Evolutionary conservation across 306 rosid genomes (phyloP).

Genomic region (Casuarina glauca): DNA sequence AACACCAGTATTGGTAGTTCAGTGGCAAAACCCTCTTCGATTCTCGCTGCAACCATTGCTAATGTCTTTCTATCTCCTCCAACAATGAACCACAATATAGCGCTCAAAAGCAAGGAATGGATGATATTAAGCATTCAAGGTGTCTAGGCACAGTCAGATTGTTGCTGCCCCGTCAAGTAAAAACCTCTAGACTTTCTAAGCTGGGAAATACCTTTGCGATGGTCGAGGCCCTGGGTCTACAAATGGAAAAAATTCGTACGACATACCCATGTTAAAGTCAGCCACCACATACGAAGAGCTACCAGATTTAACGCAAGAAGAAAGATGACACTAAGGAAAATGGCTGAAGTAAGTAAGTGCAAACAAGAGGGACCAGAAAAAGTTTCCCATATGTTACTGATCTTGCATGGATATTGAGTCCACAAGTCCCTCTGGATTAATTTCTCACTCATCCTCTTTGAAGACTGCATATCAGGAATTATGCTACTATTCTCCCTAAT

Average conservation of each 20-base stretch:
- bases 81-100: no score
- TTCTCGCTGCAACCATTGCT: no score
- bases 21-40: no score
- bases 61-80: no score
- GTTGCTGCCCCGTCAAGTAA: constrained; percentile 26
- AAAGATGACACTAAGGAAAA: not conserved
- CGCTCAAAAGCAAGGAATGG: no score
- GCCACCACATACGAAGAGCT: not conserved
- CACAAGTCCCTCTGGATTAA: constrained; percentile 70
- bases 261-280: not conserved
- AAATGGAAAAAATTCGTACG: not conserved
- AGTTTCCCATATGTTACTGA: not conserved
- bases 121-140: not conserved
- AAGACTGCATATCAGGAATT: constrained; percentile 25
- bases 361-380: not conserved
- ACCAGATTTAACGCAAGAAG: not conserved
- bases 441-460: constrained; percentile 36
- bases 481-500: constrained; percentile 35
- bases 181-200: constrained; percentile 47
- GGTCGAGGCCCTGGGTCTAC: constrained; percentile 84
- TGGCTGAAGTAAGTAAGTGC: not conserved
- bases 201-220: constrained; percentile 67
- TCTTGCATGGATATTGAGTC: constrained; percentile 89
- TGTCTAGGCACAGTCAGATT: not conserved
- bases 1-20: no score